phyloP scores from a whole-genome alignment of 345 rosid species.

The Populus simonii region DNA sequence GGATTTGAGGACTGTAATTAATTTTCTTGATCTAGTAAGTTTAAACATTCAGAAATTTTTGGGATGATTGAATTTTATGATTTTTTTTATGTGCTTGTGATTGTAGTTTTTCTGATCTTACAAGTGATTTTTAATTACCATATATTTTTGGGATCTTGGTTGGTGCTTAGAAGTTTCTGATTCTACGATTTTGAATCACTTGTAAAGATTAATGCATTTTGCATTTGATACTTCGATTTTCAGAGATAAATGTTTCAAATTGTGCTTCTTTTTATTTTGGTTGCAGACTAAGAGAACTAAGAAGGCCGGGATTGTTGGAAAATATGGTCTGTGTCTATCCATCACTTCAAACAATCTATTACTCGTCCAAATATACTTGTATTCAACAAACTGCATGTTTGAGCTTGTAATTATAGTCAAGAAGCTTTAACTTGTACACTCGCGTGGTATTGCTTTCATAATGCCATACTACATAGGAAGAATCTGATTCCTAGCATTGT shows the following conservation, averaged over 20 bases:
- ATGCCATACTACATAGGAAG: background rate
- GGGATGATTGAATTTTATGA: background rate
- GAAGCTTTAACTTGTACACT: background rate
- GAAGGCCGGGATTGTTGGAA: conserved; percentile 68
- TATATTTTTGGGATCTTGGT: background rate
- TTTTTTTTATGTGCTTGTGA: no score
- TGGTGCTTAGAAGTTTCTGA: background rate
- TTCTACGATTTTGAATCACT: background rate
- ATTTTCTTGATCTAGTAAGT: background rate
- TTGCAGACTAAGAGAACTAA: conserved; percentile 62
- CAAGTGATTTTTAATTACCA: background rate
- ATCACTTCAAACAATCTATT: no score
- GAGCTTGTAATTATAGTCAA: background rate
- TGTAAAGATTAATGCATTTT: background rate
- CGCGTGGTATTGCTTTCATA: no score
- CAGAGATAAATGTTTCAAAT: background rate
- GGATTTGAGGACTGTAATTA: background rate
- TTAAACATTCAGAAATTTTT: background rate
- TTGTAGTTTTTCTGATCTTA: background rate
- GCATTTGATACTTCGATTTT: background rate
- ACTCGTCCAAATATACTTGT: background rate
- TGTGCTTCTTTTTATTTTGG: background rate
- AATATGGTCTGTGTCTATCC: conserved; percentile 34
- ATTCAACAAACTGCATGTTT: background rate
- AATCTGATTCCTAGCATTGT: background rate